phyloP scores from a whole-genome alignment of 2,329 filamentous ascomycete species.

The Phyllosticta ampelicida region DNA sequence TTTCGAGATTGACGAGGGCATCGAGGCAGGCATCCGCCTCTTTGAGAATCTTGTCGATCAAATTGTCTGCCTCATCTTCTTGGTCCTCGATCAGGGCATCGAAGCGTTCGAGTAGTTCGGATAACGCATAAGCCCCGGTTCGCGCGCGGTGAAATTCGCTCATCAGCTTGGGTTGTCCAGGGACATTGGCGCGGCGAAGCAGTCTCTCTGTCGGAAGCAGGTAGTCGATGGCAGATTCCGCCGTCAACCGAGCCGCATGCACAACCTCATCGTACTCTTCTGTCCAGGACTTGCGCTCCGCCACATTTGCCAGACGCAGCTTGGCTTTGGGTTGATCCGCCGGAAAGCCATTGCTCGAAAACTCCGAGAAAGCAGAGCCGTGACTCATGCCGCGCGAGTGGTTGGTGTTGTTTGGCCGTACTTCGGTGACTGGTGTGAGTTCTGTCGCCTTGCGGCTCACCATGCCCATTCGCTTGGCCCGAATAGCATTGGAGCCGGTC shows the following conservation, averaged over 20 bases:
- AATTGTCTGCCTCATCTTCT: conserved; percentile 32
- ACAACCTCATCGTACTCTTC: conserved; percentile 39
- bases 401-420: conserved; percentile 39
- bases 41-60: conserved; percentile 25
- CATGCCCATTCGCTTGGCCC: conserved; percentile 50
- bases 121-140: conserved; percentile 29
- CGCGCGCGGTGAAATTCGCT: conserved; percentile 24
- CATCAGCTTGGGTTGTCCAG: conserved; percentile 30
- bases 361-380: conserved; percentile 35
- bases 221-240: conserved; percentile 18
- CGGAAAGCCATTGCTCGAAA: conserved; percentile 12
- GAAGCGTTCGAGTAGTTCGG: conserved; percentile 41
- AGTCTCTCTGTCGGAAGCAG: conserved; percentile 7
- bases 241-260: conserved; percentile 42
- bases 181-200: conserved; percentile 6
- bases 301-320: conserved; percentile 43
- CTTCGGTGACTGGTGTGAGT: conserved; percentile 43
- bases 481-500: conserved; percentile 39
- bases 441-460: conserved; percentile 27
- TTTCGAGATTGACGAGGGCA: conserved; percentile 22
- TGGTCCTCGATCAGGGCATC: conserved; percentile 41
- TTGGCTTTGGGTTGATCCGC: neutral
- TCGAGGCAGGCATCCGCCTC: conserved; percentile 26
- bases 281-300: conserved; percentile 43
- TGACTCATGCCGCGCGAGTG: conserved; percentile 49